Percentiles rank a stretch among this genome's conserved stretches.
Conservation (phyloP, 108 stramenopile species). For the Stephanodiscus minutulus region DNA sequence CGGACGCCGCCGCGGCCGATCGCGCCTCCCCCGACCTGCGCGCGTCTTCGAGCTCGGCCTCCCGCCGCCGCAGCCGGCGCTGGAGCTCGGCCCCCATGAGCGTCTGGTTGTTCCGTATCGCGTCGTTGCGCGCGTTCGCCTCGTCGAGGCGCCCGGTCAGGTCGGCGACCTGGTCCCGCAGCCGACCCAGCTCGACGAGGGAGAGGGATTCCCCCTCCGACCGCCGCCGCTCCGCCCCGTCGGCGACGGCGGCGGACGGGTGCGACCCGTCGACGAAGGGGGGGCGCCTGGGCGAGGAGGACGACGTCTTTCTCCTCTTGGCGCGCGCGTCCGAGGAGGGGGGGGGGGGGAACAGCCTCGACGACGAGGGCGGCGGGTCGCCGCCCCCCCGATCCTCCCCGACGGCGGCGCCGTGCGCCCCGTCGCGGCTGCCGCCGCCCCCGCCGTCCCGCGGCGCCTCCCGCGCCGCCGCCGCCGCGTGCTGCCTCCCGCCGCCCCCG, state of each 20-base stretch:
- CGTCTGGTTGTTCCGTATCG: conserved; percentile 77
- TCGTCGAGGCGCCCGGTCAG: conserved; percentile 36
- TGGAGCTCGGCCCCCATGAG: conserved; percentile 69
- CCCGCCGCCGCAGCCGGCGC: conserved; percentile 31
- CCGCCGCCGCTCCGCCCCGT: neutral
- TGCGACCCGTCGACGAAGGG: too few relatives aligned
- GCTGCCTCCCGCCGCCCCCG: neutral
- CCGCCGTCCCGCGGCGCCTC: neutral
- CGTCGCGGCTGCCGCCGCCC: neutral
- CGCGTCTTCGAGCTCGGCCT: conserved; percentile 21
- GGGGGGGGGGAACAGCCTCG: conserved; percentile 5
- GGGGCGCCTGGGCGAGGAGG: too few relatives aligned
- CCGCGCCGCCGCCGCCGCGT: neutral
- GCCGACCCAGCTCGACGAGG: neutral
- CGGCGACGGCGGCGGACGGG: neutral
- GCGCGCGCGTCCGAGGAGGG: too few relatives aligned
- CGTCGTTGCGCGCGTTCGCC: conserved; percentile 33
- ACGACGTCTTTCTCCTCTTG: too few relatives aligned
- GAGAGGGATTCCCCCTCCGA: neutral
- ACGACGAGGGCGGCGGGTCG: too few relatives aligned
- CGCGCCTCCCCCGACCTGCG: conserved; percentile 10
- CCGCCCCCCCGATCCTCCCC: too few relatives aligned
- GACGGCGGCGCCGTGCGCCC: too few relatives aligned
- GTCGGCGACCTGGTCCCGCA: conserved; percentile 1
- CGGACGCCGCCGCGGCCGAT: conserved; percentile 11